Percentiles rank a stretch among this genome's conserved stretches.
phyloP scores from a whole-genome alignment of 345 rosid genomes.

The Chamaenerion angustifolium region DNA sequence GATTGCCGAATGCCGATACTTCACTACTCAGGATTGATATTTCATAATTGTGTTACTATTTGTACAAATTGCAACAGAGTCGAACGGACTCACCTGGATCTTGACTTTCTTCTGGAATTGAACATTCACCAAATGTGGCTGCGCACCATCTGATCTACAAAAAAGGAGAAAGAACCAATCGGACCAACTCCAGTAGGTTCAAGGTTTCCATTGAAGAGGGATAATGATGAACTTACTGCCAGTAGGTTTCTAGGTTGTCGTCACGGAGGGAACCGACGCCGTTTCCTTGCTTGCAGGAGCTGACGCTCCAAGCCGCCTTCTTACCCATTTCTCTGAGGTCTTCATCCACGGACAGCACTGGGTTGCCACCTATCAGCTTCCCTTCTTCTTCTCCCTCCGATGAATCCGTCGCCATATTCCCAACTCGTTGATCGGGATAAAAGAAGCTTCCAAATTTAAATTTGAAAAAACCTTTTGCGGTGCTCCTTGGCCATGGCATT shows the following conservation, averaged over 20 bases:
- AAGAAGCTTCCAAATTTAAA: too few relatives aligned
- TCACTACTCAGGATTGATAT: too few relatives aligned
- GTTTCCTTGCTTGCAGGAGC: conserved; percentile 93
- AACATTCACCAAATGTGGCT: conserved; percentile 88
- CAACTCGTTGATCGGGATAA: too few relatives aligned
- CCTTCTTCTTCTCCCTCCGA: conserved; percentile 90
- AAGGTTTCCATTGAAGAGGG: background rate
- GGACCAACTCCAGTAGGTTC: background rate
- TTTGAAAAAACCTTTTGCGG: too few relatives aligned
- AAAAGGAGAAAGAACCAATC: background rate
- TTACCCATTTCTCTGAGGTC: conserved; percentile 82
- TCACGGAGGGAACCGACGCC: conserved; percentile 79
- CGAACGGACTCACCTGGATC: conserved; percentile 40
- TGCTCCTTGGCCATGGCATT: too few relatives aligned
- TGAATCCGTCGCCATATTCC: conserved; percentile 68
- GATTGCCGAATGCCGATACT: too few relatives aligned
- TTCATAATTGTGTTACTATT: too few relatives aligned
- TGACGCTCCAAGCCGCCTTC: conserved; percentile 93
- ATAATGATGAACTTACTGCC: conserved; percentile 47
- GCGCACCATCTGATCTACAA: conserved; percentile 84
- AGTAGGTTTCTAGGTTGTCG: conserved; percentile 73
- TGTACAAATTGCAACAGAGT: background rate
- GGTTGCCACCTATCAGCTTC: conserved; percentile 56
- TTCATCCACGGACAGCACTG: conserved; percentile 45
- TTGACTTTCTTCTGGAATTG: conserved; percentile 94